A percentile compares a stretch with the other conserved stretches of the same genome.
These are phyloP conservation scores for Nyssa sinensis DNA, from an alignment of 148 eudicot genomes.

Conservation along the genomic window DNA sequence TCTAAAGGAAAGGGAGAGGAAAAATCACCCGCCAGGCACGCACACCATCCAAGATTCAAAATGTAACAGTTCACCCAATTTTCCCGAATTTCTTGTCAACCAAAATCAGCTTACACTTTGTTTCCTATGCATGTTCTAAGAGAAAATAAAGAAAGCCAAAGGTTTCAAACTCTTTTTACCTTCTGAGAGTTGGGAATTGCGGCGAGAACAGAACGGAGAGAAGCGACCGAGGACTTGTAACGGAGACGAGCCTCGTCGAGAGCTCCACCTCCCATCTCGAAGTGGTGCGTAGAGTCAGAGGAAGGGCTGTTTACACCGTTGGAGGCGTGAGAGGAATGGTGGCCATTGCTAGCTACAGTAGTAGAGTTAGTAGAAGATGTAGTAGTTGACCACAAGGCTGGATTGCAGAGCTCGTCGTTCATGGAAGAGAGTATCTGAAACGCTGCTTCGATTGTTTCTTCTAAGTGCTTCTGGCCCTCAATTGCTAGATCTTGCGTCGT, in stretches of 20 bases:
- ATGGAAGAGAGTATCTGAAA: slow-evolving; percentile 78
- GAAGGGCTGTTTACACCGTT: slow-evolving; percentile 23
- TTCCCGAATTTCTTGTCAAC: neutral
- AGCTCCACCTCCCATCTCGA: slow-evolving; percentile 85
- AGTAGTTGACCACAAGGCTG: slow-evolving; percentile 66
- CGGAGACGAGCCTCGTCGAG: slow-evolving; percentile 78
- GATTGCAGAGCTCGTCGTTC: slow-evolving; percentile 94
- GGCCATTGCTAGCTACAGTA: slow-evolving; percentile 9
- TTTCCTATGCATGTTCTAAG: too few species aligned
- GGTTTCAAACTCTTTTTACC: slow-evolving; percentile 30
- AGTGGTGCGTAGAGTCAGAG: slow-evolving; percentile 51
- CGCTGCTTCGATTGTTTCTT: slow-evolving; percentile 79
- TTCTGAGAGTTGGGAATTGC: slow-evolving; percentile 58
- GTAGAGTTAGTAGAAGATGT: slow-evolving; percentile 10
- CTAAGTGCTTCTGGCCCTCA: slow-evolving; percentile 77
- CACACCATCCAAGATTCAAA: neutral
- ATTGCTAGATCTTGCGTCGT: slow-evolving; percentile 61
- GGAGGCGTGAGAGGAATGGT: slow-evolving; percentile 4
- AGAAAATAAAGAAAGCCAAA: too few species aligned
- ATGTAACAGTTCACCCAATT: too few species aligned
- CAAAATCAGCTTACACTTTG: neutral
- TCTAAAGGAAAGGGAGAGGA: too few species aligned
- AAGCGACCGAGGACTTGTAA: slow-evolving; percentile 62
- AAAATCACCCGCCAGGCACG: too few species aligned
- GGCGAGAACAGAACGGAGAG: slow-evolving; percentile 71